Conservation (phyloP, 1,139 yeast species). For the Diutina sp. region DNA sequence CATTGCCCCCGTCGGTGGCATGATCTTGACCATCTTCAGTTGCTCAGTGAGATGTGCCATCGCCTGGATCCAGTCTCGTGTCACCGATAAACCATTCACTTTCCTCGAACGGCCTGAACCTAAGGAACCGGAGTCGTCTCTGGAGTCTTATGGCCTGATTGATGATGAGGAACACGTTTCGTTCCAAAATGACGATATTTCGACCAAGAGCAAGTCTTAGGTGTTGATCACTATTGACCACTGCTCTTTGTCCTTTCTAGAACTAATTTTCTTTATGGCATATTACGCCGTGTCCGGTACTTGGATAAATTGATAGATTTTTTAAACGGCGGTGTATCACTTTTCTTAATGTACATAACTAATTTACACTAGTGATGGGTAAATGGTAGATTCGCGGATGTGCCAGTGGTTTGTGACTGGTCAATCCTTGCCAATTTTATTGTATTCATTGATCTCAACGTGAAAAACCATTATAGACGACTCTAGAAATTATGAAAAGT, state of each 20-base stretch:
- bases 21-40: slow-evolving; percentile 37
- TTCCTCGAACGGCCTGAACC: not conserved
- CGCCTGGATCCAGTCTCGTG: not conserved
- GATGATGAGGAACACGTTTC: not conserved
- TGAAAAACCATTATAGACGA: too few relatives aligned
- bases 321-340: not conserved
- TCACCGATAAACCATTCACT: not conserved
- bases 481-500: too few relatives aligned
- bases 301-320: not conserved
- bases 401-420: too few relatives aligned
- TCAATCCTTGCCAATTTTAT: too few relatives aligned
- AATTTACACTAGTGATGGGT: too few relatives aligned
- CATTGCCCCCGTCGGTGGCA: slow-evolving; percentile 77
- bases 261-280: not conserved
- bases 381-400: too few relatives aligned
- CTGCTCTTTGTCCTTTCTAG: not conserved
- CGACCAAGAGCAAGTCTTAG: not conserved
- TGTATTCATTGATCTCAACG: too few relatives aligned
- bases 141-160: not conserved
- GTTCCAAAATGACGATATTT: not conserved
- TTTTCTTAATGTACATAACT: not conserved
- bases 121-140: not conserved
- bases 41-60: not conserved
- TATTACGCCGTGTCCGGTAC: not conserved
- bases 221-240: not conserved